Percentiles rank a stretch among this genome's conserved stretches.
Conservation (phyloP, 306 rosid genomes). For the Cicer arietinum region DNA sequence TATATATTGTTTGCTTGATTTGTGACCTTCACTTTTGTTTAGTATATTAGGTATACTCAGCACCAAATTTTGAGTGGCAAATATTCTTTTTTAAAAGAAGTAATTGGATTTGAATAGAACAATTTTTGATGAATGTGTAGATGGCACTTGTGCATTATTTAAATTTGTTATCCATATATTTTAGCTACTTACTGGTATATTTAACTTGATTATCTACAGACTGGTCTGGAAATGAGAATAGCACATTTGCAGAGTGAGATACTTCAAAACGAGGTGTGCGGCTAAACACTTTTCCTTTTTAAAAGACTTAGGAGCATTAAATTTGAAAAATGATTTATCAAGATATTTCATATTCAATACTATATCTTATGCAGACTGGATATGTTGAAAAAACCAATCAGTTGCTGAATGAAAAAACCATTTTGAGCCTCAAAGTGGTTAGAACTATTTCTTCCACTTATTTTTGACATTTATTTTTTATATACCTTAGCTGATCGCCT, state of each 20-base stretch:
- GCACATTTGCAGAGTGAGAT: conserved; percentile 61
- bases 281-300: not conserved
- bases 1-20: conserved; percentile 20
- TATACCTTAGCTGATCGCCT: not conserved
- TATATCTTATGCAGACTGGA: conserved; percentile 55
- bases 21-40: conserved; percentile 11
- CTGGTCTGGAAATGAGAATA: conserved; percentile 60
- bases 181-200: conserved; percentile 26
- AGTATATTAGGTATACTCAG: conserved; percentile 29
- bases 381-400: conserved; percentile 53
- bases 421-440: conserved; percentile 54
- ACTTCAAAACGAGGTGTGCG: conserved; percentile 63
- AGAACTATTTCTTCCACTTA: conserved; percentile 33
- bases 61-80: not conserved
- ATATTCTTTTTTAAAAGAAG: conserved; percentile 33
- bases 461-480: conserved; percentile 1
- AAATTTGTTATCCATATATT: conserved; percentile 25
- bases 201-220: conserved; percentile 55
- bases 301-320: conserved; percentile 10
- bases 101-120: conserved; percentile 39
- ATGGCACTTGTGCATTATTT: conserved; percentile 29
- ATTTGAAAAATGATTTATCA: conserved; percentile 39
- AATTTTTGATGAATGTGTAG: conserved; percentile 29
- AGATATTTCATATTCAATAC: conserved; percentile 39
- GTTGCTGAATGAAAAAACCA: conserved; percentile 55